A percentile compares a stretch with the other conserved stretches of the same genome.
These are phyloP conservation scores for Orbilia ellipsospora DNA, from an alignment of 2,329 filamentous ascomycete genomes.

Conservation along the genomic window DNA sequence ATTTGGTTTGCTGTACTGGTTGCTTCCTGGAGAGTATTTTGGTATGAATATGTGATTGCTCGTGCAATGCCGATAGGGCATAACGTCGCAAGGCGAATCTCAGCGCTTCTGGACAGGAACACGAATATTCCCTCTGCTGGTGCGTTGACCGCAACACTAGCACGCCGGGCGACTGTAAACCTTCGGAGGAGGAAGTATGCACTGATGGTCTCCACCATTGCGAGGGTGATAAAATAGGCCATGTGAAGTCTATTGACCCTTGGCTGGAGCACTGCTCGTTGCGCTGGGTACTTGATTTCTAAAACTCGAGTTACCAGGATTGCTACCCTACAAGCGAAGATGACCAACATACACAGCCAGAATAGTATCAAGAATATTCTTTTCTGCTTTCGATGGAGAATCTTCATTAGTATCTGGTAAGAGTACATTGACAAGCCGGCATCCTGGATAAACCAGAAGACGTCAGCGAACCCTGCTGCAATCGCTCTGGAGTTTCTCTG, in stretches of 20 bases:
- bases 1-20: conserved; percentile 62
- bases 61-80: conserved; percentile 63
- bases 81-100: conserved; percentile 63
- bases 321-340: conserved; percentile 66
- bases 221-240: conserved; percentile 64
- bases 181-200: conserved; percentile 63
- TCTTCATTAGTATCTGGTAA: conserved; percentile 67
- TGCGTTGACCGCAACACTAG: conserved; percentile 59
- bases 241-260: conserved; percentile 63
- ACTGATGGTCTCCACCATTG: conserved; percentile 63
- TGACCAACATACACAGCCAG: conserved; percentile 69
- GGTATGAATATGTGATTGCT: conserved; percentile 64
- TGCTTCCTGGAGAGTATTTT: conserved; percentile 62
- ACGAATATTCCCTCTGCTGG: conserved; percentile 61
- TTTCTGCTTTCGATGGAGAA: conserved; percentile 63
- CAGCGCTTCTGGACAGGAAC: conserved; percentile 64
- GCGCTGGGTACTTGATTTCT: conserved; percentile 59
- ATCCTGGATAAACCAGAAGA: conserved; percentile 65
- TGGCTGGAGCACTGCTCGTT: conserved; percentile 57
- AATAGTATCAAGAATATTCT: conserved; percentile 68
- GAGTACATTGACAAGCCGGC: conserved; percentile 66
- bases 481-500: conserved; percentile 59
- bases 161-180: conserved; percentile 58
- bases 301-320: conserved; percentile 61
- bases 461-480: conserved; percentile 63